Evolutionary conservation across 1,139 yeast species (phyloP), one percentile per base, ranked within the genome.

Genomic region (Suhomyces chickasaworum): DNA sequence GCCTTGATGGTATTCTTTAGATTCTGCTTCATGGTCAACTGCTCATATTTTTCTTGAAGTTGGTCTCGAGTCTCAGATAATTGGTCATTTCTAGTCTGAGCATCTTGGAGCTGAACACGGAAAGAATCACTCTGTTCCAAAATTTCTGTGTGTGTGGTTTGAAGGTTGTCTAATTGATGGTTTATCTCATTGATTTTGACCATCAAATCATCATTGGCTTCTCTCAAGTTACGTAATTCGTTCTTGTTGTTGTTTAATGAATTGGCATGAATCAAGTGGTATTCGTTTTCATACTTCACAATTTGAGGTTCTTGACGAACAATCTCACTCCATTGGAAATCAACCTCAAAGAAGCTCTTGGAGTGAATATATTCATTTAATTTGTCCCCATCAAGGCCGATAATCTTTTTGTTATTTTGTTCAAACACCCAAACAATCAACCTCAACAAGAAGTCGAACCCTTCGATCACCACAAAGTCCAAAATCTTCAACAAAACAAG

Each of bases 1-100:
- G 79, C 79, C 53, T 73, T 69, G 44, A 70, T 73, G 1, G 80
- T 74, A 50, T 75, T 74, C 47, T 64, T 67, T 45, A 75, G 61
- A 50, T 75, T 75, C 51, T 71, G 75, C 48, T 73, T 71, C 80
- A 75, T 73, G 30, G 74, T 73, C 46, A 75, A 64, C 36, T 65
- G 61, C 45, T 69, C 74, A 47, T 70, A 71, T 46, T 64, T 63
- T 17, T 50, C 51, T 48, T 67, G 63, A 37, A 73, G 58, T 9
- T 59, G 57, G 15, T 55, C 56, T 38, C 58, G 56, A 20, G 51
- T 41, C 2, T 38, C 44, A 4, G 42, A 36, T 42, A 72, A 61
- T 20, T 56, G 37, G 9, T 58, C 60, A 31, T 53, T 53, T 39
- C 62, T 60, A 7, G 43, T 51, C 20, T 50, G 57, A 2, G 70